A percentile compares a stretch with the other conserved stretches of the same genome.
Evolutionary conservation across 768 basidiomycete genomes (phyloP).

Genomic region (Hypholoma sublateritium): DNA sequence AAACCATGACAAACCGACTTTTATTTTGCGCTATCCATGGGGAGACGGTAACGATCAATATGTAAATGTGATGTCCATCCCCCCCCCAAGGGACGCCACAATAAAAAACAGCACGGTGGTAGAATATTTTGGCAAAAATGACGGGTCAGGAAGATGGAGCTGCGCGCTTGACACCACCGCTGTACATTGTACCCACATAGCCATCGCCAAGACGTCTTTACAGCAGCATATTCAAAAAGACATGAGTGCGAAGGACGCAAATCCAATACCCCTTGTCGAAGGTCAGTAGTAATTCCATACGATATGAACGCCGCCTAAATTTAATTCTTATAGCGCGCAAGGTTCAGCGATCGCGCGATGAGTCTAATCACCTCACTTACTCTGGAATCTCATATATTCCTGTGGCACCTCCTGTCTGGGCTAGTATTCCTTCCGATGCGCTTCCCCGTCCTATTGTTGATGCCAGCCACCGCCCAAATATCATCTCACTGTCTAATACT

Average conservation of each 20-base stretch:
- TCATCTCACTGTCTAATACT: neutral
- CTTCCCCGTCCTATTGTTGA: neutral
- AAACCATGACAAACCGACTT: neutral
- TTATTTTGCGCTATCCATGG: neutral
- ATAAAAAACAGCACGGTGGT: conserved; percentile 12
- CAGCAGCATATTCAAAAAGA: conserved; percentile 6
- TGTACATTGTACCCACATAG: neutral
- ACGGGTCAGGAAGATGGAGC: conserved; percentile 10
- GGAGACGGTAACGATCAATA: neutral
- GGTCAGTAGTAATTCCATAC: neutral
- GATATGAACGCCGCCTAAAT: neutral
- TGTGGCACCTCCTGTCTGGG: conserved; percentile 14
- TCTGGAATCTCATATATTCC: conserved; percentile 11
- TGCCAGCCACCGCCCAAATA: neutral
- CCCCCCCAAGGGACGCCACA: neutral
- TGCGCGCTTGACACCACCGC: conserved; percentile 7
- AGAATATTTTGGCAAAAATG: conserved; percentile 5
- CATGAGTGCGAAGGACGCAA: conserved; percentile 1
- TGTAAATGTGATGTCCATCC: conserved; percentile 9
- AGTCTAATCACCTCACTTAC: neutral
- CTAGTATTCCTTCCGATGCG: conserved; percentile 10
- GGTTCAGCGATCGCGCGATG: neutral
- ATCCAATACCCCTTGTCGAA: neutral
- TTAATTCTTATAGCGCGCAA: neutral
- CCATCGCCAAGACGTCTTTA: neutral